Evolutionary conservation across 2,329 filamentous ascomycete genomes (phyloP).

Genomic region (Diplodia mutila): DNA sequence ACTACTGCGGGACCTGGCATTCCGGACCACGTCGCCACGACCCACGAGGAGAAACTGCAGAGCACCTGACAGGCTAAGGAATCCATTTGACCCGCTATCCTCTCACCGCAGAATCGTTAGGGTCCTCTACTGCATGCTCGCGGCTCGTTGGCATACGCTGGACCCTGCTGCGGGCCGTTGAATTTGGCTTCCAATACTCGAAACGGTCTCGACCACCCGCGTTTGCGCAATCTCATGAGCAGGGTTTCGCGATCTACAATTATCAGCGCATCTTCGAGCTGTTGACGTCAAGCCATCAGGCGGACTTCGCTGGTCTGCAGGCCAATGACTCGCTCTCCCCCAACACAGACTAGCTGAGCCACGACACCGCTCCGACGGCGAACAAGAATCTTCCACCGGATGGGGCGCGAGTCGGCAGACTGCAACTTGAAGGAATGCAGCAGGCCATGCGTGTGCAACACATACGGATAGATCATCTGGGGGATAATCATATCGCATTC

Average conservation of each 20-base stretch:
- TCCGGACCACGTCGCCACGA: constrained; percentile 12
- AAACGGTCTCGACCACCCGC: neutral
- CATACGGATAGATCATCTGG: constrained; percentile 11
- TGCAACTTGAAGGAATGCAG: constrained; percentile 5
- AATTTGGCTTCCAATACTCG: neutral
- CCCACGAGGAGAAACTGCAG: constrained; percentile 8
- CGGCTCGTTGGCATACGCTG: neutral
- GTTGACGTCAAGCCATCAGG: constrained; percentile 17
- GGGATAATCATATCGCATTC: neutral
- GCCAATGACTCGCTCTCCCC: constrained; percentile 6
- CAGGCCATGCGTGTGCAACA: constrained; percentile 4
- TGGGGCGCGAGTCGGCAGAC: constrained; percentile 19
- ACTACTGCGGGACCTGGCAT: constrained; percentile 14
- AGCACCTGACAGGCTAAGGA: neutral
- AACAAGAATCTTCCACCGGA: neutral
- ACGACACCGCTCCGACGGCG: constrained; percentile 3
- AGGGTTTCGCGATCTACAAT: constrained; percentile 16
- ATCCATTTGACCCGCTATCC: neutral
- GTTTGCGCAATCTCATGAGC: constrained; percentile 13
- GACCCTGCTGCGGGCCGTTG: constrained; percentile 2
- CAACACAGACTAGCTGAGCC: constrained; percentile 1
- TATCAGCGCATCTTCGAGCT: neutral
- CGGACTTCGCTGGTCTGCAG: neutral
- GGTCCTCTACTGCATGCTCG: neutral
- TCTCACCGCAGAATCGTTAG: constrained; percentile 8